Percentiles rank a stretch among this genome's conserved stretches.
Conservation (phyloP, 345 rosid genomes). For the Populus euphratica region DNA sequence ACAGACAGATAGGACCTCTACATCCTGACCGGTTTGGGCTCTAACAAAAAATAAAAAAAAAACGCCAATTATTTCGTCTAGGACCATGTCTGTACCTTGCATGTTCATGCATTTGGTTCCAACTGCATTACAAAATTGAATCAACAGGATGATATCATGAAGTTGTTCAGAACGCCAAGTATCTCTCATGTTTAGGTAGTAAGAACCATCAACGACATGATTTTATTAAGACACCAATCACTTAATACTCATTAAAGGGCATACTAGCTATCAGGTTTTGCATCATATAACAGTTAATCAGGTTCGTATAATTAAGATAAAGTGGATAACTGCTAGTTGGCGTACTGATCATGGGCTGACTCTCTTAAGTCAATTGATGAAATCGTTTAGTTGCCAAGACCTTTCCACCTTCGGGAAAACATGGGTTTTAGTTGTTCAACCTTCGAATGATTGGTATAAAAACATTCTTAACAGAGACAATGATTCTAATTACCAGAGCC, state of each 20-base stretch:
- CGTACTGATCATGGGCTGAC: too few relatives aligned
- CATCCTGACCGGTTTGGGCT: slow-evolving; percentile 11
- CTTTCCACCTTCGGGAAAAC: too few relatives aligned
- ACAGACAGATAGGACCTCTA: slow-evolving; percentile 8
- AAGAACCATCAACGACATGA: background rate
- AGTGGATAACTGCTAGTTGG: too few relatives aligned
- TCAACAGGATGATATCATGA: background rate
- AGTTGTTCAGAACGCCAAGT: background rate
- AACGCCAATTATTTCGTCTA: background rate
- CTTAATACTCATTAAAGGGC: background rate
- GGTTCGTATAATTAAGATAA: too few relatives aligned
- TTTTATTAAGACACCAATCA: background rate
- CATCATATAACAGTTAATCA: too few relatives aligned
- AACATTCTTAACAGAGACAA: too few relatives aligned
- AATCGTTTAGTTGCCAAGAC: too few relatives aligned
- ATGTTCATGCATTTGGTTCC: background rate
- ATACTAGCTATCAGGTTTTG: too few relatives aligned
- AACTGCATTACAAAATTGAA: background rate
- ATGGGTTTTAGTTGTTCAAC: too few relatives aligned
- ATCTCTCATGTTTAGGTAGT: background rate
- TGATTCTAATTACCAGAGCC: too few relatives aligned
- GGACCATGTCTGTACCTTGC: background rate
- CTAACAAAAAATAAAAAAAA: background rate
- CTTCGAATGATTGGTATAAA: too few relatives aligned
- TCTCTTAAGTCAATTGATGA: too few relatives aligned